These are phyloP conservation scores for Jatropha multifida DNA, from an alignment of 441 rosid genomes.

Conservation along the genomic window DNA sequence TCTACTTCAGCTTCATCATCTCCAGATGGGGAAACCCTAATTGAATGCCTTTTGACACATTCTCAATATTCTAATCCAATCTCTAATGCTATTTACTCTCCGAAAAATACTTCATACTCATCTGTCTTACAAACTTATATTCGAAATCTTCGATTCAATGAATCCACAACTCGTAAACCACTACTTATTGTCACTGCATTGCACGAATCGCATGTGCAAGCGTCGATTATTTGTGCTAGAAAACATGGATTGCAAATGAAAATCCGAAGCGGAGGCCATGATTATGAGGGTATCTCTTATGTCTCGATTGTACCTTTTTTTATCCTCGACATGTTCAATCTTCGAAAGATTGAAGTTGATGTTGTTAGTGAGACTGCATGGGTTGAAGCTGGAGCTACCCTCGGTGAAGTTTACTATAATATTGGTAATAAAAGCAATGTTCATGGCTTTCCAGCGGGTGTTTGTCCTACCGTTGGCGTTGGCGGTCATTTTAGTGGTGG, in stretches of 20 bases:
- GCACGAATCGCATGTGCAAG: conserved; percentile 48
- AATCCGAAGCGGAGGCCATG: conserved; percentile 67
- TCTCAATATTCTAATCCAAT: background rate
- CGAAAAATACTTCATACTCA: background rate
- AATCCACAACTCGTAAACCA: background rate
- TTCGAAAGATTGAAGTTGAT: conserved; percentile 24
- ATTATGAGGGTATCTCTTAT: conserved; percentile 61
- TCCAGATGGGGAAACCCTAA: background rate
- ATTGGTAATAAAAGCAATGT: conserved; percentile 39
- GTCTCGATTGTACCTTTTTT: conserved; percentile 41
- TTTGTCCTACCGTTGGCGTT: conserved; percentile 59
- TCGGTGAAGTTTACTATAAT: conserved; percentile 58
- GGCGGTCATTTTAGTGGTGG: conserved; percentile 70
- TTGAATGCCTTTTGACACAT: background rate
- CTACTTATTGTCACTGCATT: conserved; percentile 47
- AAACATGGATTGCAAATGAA: conserved; percentile 41
- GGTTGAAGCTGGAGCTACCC: conserved; percentile 60
- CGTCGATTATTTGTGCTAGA: conserved; percentile 41
- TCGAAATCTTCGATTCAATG: background rate
- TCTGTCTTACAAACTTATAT: background rate
- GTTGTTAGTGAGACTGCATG: conserved; percentile 47
- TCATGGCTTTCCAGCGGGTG: conserved; percentile 59
- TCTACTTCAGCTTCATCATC: background rate
- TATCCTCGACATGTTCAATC: conserved; percentile 38
- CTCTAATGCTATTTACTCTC: background rate